phyloP scores from a whole-genome alignment of 495 filamentous ascomycete genomes.

The Podospora pseudocomata region DNA sequence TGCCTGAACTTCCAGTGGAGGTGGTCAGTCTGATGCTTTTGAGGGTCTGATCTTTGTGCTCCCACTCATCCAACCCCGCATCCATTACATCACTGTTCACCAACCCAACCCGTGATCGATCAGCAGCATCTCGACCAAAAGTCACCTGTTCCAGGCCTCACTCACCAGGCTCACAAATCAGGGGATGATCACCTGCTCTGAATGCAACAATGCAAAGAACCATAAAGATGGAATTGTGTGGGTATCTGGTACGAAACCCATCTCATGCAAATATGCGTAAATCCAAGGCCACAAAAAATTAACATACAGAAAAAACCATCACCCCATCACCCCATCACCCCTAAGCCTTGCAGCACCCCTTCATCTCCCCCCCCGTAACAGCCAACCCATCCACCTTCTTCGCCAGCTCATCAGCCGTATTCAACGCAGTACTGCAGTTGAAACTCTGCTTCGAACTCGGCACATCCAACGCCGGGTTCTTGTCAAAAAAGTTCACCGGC shows the following conservation, averaged over 20 bases:
- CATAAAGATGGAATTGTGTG: too few species aligned
- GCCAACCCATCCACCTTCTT: constrained; percentile 1
- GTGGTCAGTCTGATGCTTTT: neutral
- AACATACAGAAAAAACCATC: too few species aligned
- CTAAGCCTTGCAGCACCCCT: constrained; percentile 1
- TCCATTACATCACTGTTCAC: neutral
- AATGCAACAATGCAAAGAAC: too few species aligned
- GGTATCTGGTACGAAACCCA: too few species aligned
- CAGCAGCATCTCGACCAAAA: neutral
- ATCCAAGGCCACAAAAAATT: too few species aligned
- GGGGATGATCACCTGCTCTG: too few species aligned
- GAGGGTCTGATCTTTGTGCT: neutral
- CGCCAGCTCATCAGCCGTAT: constrained; percentile 1
- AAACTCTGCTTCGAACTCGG: constrained; percentile 53
- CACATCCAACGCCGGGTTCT: constrained; percentile 74
- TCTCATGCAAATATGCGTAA: too few species aligned
- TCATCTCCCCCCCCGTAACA: neutral
- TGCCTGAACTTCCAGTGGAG: neutral
- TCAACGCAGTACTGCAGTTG: constrained; percentile 43
- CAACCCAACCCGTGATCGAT: neutral
- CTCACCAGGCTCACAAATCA: too few species aligned
- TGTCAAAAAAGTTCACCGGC: constrained; percentile 70
- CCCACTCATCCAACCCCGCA: neutral
- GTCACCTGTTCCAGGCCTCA: neutral
- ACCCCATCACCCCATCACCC: too few species aligned